Conservation (phyloP, 169 alveolate species). For the Eimeria maxima region DNA sequence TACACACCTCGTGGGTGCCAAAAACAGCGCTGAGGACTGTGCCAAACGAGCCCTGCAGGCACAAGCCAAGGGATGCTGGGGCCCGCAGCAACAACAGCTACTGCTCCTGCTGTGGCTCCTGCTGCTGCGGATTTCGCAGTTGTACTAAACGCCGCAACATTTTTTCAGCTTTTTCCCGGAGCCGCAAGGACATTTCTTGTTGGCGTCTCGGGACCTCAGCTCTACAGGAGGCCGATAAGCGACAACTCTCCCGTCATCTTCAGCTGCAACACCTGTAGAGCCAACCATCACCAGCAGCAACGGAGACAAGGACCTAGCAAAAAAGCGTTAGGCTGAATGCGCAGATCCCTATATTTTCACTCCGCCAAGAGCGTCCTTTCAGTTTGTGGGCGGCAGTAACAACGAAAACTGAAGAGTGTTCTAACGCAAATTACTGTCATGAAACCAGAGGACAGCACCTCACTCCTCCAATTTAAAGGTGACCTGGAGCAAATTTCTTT, state of each 20-base stretch:
- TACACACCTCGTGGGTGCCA: neutral
- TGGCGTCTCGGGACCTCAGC: constrained; percentile 58
- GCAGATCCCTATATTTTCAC: neutral
- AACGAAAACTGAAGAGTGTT: neutral
- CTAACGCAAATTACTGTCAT: neutral
- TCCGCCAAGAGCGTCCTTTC: neutral
- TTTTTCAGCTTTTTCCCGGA: constrained; percentile 46
- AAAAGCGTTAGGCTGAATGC: neutral
- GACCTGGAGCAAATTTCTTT: neutral
- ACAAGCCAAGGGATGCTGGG: neutral
- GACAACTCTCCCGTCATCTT: constrained; percentile 31
- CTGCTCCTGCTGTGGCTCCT: neutral
- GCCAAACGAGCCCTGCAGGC: neutral
- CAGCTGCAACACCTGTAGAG: constrained; percentile 21
- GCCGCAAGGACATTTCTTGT: constrained; percentile 63
- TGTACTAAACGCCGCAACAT: constrained; percentile 47
- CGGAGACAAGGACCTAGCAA: neutral
- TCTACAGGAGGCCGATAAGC: neutral
- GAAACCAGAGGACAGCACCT: neutral
- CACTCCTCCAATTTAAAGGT: neutral
- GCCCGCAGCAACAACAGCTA: neutral
- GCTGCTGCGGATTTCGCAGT: neutral
- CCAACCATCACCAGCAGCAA: constrained; percentile 10
- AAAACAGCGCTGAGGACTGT: no score
- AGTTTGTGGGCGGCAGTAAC: neutral